A percentile compares a stretch with the other conserved stretches of the same genome.
Conservation (phyloP, 2,329 filamentous ascomycete species). For the Penicillium sp. region DNA sequence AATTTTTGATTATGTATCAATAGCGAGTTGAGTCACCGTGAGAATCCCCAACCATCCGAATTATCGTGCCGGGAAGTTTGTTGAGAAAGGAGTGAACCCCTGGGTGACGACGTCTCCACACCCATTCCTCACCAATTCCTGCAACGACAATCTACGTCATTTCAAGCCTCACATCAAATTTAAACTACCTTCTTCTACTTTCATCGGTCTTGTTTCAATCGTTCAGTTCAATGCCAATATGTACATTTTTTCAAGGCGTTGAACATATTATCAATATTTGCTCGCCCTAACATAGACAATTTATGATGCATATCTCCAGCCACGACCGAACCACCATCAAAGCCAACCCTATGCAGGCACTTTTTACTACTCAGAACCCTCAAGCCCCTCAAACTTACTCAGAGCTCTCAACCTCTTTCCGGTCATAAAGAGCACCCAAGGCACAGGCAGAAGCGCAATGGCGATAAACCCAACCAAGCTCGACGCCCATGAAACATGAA, state of each 20-base stretch:
- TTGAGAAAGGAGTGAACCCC: neutral
- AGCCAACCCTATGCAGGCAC: neutral
- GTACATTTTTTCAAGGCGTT: no score
- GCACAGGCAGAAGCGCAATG: conserved; percentile 43
- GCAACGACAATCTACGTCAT: neutral
- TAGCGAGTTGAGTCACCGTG: neutral
- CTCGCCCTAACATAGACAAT: no score
- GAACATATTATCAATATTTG: no score
- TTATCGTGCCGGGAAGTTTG: neutral
- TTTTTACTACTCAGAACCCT: neutral
- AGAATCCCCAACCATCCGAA: neutral
- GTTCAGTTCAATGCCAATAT: no score
- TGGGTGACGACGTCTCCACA: neutral
- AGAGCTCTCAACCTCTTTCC: conserved; percentile 34
- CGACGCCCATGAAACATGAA: conserved; percentile 63
- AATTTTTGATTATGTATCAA: conserved; percentile 10
- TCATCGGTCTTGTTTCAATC: neutral
- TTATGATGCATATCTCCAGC: neutral
- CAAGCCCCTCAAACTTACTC: conserved; percentile 15
- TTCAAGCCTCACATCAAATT: neutral
- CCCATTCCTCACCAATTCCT: neutral
- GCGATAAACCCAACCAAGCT: conserved; percentile 60
- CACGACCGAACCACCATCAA: no score
- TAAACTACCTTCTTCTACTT: neutral
- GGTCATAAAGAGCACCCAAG: conserved; percentile 49